A percentile compares a stretch with the other conserved stretches of the same genome.
Evolutionary conservation across 2,329 filamentous ascomycete species (phyloP).

Genomic region (Colletotrichum liriopes): DNA sequence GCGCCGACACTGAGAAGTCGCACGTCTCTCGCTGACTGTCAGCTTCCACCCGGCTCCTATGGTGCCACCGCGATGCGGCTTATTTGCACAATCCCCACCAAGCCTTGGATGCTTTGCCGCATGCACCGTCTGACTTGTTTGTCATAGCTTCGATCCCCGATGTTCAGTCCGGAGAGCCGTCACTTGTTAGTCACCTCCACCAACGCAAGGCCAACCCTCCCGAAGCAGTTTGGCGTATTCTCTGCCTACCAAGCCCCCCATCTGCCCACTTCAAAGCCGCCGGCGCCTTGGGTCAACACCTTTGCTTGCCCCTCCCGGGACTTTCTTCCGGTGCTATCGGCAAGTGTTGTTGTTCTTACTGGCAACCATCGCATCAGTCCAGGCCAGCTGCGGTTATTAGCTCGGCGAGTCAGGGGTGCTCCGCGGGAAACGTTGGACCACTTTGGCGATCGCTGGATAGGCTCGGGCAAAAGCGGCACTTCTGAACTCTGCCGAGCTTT

Average conservation of each 20-base stretch:
- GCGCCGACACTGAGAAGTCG: neutral
- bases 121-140: neutral
- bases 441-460: conserved; percentile 19
- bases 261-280: conserved; percentile 10
- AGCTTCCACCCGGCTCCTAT: conserved; percentile 10
- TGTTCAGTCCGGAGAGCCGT: neutral
- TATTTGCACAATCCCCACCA: conserved; percentile 9
- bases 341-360: conserved; percentile 26
- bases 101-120: conserved; percentile 11
- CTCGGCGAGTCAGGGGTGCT: conserved; percentile 24
- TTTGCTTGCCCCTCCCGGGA: conserved; percentile 20
- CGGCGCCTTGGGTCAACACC: conserved; percentile 6
- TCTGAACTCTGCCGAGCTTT: conserved; percentile 22
- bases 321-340: conserved; percentile 12
- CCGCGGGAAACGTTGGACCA: conserved; percentile 14
- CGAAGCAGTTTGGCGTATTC: conserved; percentile 11
- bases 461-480: conserved; percentile 30
- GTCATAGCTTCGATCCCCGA: conserved; percentile 1
- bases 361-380: conserved; percentile 16
- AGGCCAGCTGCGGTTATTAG: neutral
- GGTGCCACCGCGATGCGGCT: conserved; percentile 25
- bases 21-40: conserved; percentile 6
- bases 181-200: conserved; percentile 10
- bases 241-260: neutral
- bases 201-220: conserved; percentile 7